Conservation (phyloP, 192 early-diverging fungal genomes). For the Diversispora epigaea region DNA sequence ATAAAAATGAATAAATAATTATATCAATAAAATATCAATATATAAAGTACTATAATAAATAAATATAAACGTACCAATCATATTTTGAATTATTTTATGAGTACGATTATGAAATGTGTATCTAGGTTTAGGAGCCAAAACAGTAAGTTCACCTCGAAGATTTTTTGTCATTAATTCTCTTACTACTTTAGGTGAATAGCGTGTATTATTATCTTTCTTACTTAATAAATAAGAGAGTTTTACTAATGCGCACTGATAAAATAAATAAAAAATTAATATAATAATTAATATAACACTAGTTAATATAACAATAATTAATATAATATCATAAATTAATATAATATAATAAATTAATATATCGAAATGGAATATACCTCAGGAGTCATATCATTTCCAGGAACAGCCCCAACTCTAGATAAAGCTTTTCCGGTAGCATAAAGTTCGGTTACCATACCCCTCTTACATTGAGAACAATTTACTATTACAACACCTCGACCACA, state of each 20-base stretch:
- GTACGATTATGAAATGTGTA: constrained; percentile 68
- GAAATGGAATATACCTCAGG: constrained; percentile 54
- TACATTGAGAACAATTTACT: constrained; percentile 94
- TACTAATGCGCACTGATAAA: constrained; percentile 78
- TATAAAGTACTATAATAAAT: neutral
- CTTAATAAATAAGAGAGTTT: constrained; percentile 94
- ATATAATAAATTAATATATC: neutral
- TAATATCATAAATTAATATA: neutral
- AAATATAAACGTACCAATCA: constrained; percentile 35
- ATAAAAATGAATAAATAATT: no score
- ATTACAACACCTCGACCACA: constrained; percentile 92
- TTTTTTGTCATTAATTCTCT: constrained; percentile 80
- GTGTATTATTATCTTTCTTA: constrained; percentile 40
- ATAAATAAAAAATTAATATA: constrained; percentile 28
- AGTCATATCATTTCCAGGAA: constrained; percentile 93
- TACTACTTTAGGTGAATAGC: constrained; percentile 62
- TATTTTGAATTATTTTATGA: constrained; percentile 50
- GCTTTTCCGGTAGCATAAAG: constrained; percentile 88
- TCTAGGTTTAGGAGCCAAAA: constrained; percentile 57
- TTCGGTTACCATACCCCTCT: constrained; percentile 85
- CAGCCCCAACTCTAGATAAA: constrained; percentile 73
- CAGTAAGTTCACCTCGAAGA: constrained; percentile 91
- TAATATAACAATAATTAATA: neutral
- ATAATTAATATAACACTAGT: neutral
- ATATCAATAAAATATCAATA: neutral